Base-by-base conservation (phyloP, 192 early-diverging fungal species). In the Allomyces macrogynus region DNA sequence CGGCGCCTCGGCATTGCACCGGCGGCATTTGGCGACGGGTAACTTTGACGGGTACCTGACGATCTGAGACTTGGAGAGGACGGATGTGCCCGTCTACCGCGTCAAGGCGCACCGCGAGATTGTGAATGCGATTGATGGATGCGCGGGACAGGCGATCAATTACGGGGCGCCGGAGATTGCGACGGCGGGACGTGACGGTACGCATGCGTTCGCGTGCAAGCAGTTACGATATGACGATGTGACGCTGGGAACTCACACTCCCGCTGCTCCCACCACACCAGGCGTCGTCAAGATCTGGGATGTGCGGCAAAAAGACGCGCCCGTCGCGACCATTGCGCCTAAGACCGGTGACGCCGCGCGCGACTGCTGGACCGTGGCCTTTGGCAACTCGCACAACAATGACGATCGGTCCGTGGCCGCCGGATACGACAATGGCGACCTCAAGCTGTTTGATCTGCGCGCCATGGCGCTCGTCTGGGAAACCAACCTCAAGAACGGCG, bases 251-350 rank as follows among this genome's bases (percentile, higher is more conserved):
- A 8, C 32, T 40, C 32, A 40, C 32, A 40, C 32, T 7, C 25
- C 24, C 32, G 5, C 43, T 7, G 22, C 24, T 43, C 5, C 20
- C 40, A 22, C 70, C 68, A 27, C 27, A 65, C 7, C 62, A 86
- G 84, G 84, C 16, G 65, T 66, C 5, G 83, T 88, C 40, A 88
- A 88, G 69, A 75, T 88, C 60, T 88, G 87, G 87, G 87, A 88
- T 67, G 69, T 74, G 18, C 61, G 87, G 66, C 82, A 87, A 68
- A 71, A 72, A 23, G 80, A 84, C 25, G 77, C 76, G 49, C 77
- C 79, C 14, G 84, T 87, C 0, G 81, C 83, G 3, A 75, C 68
- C 22, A 77, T 88, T 62, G 74, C 74, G 18, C 78, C 84, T 4
- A 76, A 69, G 14, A 66, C 75, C 64, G 73, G 71, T 9, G 72